phyloP scores from a whole-genome alignment of 1,139 yeast species.

The Debaryomycetaceae sp. region DNA sequence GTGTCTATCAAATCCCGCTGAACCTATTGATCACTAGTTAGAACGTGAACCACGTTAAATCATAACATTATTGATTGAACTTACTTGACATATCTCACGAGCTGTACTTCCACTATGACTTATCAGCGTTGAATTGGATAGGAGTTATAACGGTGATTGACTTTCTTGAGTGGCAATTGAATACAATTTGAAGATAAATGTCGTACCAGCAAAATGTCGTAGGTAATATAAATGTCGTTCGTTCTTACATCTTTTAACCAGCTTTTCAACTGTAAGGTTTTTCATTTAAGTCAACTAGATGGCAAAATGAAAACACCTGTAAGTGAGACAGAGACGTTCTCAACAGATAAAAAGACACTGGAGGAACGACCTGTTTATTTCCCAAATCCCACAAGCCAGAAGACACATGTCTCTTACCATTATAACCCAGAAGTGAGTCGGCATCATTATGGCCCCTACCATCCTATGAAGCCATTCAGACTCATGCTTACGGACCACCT shows the following conservation, averaged over 20 bases:
- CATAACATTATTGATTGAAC: conserved; percentile 11
- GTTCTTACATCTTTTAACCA: neutral
- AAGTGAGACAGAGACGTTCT: conserved; percentile 32
- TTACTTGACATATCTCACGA: conserved; percentile 10
- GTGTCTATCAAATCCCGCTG: conserved; percentile 97
- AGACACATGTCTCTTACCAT: conserved; percentile 75
- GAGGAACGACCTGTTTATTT: conserved; percentile 60
- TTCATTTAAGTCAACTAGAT: neutral
- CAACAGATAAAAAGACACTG: conserved; percentile 55
- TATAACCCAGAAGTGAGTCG: conserved; percentile 78
- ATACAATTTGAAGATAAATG: conserved; percentile 1
- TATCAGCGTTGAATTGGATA: neutral
- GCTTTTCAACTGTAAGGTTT: neutral
- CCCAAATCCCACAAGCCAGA: conserved; percentile 27
- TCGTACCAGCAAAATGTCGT: conserved; percentile 1
- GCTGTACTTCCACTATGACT: neutral
- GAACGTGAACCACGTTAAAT: neutral
- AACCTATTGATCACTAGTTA: conserved; percentile 28
- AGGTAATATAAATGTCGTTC: neutral
- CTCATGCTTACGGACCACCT: conserved; percentile 91
- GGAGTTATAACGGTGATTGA: neutral
- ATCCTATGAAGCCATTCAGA: conserved; percentile 98
- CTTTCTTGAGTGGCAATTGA: neutral
- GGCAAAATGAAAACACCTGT: conserved; percentile 13
- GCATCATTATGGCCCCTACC: conserved; percentile 87